These are phyloP conservation scores for Globisporangium iwayamae DNA, from an alignment of 352 stramenopile genomes.

Conservation along the genomic window DNA sequence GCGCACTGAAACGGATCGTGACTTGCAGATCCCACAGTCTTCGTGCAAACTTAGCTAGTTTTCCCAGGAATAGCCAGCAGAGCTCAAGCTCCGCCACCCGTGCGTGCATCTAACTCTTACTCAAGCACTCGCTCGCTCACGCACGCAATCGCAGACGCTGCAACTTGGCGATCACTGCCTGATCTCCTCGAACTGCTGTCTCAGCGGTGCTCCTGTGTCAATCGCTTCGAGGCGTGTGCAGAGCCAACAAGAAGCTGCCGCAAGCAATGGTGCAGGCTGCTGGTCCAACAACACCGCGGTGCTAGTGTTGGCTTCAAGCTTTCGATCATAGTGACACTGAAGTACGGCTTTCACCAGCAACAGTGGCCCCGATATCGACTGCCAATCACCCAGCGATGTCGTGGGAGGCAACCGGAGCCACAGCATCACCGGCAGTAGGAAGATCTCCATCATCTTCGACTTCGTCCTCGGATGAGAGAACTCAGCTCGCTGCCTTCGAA, in stretches of 20 bases:
- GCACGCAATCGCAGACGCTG: too few species aligned
- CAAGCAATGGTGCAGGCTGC: constrained; percentile 1
- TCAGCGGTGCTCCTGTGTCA: too few species aligned
- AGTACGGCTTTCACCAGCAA: background rate
- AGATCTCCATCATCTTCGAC: background rate
- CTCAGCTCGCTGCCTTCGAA: constrained; percentile 6
- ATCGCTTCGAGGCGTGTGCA: background rate
- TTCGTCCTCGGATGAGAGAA: background rate
- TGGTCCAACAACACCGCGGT: background rate
- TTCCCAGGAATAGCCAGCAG: too few species aligned
- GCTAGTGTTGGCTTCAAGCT: background rate
- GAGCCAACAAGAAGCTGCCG: background rate
- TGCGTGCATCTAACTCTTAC: too few species aligned
- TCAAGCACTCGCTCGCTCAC: too few species aligned
- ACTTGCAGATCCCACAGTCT: too few species aligned
- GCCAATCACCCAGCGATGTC: background rate
- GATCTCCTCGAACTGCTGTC: background rate
- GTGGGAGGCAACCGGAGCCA: background rate
- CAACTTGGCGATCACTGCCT: too few species aligned
- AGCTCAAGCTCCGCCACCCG: too few species aligned
- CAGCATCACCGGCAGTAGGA: background rate
- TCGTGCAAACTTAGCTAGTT: too few species aligned
- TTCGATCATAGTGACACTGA: background rate
- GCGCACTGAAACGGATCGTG: too few species aligned
- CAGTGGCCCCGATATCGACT: background rate